Conservation (phyloP, 257 asterid genomes). For the Salvia miltiorrhiza region DNA sequence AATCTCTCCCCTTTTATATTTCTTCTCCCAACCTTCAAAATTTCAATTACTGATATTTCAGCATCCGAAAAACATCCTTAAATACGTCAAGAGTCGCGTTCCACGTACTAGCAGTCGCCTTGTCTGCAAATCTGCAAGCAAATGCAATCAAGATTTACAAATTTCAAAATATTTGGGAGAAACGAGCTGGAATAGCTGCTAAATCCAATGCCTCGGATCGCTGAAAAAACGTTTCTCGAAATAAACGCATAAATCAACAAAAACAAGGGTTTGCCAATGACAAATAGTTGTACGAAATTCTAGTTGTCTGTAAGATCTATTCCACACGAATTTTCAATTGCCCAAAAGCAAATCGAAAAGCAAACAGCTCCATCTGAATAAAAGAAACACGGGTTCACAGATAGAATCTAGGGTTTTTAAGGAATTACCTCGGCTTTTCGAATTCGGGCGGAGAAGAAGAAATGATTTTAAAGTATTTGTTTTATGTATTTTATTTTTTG, state of each 20-base stretch:
- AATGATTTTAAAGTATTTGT: slow-evolving; percentile 4
- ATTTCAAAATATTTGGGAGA: slow-evolving; percentile 15
- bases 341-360: background rate
- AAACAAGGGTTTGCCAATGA: slow-evolving; percentile 5
- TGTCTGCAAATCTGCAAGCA: slow-evolving; percentile 46
- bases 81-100: background rate
- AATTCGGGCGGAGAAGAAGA: slow-evolving; percentile 11
- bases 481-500: background rate
- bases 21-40: slow-evolving; percentile 3
- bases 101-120: slow-evolving; percentile 20
- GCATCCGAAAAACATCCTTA: slow-evolving; percentile 26
- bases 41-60: slow-evolving; percentile 1
- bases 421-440: slow-evolving; percentile 25
- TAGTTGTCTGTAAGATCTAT: slow-evolving; percentile 24
- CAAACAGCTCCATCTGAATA: background rate
- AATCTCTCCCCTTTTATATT: background rate
- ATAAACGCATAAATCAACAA: slow-evolving; percentile 13
- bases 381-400: background rate
- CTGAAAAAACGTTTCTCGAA: slow-evolving; percentile 4
- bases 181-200: slow-evolving; percentile 26
- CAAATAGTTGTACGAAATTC: slow-evolving; percentile 4
- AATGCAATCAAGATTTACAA: slow-evolving; percentile 20
- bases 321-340: slow-evolving; percentile 8
- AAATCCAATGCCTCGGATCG: slow-evolving; percentile 36
- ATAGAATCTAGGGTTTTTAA: slow-evolving; percentile 32